Evolutionary conservation across 2,329 filamentous ascomycete genomes (phyloP).

Genomic region (Trichoderma atroviride): DNA sequence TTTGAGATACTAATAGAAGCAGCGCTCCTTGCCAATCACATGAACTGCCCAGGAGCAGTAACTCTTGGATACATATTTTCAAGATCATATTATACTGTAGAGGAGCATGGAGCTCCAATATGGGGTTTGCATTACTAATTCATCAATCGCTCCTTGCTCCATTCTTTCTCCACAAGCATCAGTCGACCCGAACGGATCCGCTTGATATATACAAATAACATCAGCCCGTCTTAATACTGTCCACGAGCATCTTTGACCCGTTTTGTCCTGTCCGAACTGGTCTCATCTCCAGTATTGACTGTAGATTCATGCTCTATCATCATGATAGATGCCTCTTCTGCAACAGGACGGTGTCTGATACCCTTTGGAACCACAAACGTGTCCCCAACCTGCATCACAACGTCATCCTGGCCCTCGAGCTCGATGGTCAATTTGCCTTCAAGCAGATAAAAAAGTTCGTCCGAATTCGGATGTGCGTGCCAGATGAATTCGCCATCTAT

Average conservation of each 20-base stretch:
- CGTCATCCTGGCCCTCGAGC: neutral
- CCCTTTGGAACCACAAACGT: slow-evolving; percentile 17
- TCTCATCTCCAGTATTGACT: slow-evolving; percentile 7
- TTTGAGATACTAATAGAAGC: neutral
- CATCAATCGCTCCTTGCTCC: no score
- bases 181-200: neutral
- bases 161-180: neutral
- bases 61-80: neutral
- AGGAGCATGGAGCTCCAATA: neutral
- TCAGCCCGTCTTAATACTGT: neutral
- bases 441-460: slow-evolving; percentile 9
- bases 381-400: slow-evolving; percentile 8
- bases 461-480: slow-evolving; percentile 15
- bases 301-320: slow-evolving; percentile 3
- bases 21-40: neutral
- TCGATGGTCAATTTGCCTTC: slow-evolving; percentile 8
- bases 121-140: neutral
- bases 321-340: slow-evolving; percentile 1
- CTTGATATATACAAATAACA: neutral
- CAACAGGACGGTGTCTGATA: slow-evolving; percentile 6
- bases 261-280: neutral
- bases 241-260: slow-evolving; percentile 1
- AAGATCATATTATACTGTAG: neutral
- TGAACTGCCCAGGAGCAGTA: neutral
- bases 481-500: slow-evolving; percentile 18